Evolutionary conservation across 345 rosid species (phyloP).

Genomic region (Arabis hirsuta): DNA sequence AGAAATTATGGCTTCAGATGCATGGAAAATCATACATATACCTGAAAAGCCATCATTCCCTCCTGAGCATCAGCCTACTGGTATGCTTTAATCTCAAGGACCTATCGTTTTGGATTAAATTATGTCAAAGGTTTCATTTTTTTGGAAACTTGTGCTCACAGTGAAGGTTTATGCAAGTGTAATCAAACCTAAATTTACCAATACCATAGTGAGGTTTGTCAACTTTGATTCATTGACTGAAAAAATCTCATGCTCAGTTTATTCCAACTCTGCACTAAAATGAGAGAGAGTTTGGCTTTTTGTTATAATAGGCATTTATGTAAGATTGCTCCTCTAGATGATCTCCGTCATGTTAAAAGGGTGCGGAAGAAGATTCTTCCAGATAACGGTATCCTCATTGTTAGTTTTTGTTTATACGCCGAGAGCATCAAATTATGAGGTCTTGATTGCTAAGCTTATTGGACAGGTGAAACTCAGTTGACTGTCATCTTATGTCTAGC

Average conservation of each 20-base stretch:
- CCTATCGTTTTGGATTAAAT: neutral
- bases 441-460: constrained; percentile 35
- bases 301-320: constrained; percentile 55
- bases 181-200: constrained; percentile 69
- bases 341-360: constrained; percentile 79
- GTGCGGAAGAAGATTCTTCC: constrained; percentile 53
- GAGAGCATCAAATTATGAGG: constrained; percentile 4
- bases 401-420: constrained; percentile 17
- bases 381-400: constrained; percentile 41
- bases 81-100: constrained; percentile 39
- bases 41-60: constrained; percentile 59
- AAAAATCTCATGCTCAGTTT: constrained; percentile 11
- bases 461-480: constrained; percentile 65
- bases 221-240: neutral
- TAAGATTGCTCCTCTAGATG: constrained; percentile 67
- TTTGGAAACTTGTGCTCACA: no score
- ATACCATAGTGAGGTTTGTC: constrained; percentile 65
- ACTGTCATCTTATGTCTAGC: constrained; percentile 70
- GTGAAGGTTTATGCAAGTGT: constrained; percentile 70
- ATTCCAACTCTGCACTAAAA: neutral
- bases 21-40: constrained; percentile 54
- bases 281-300: constrained; percentile 32
- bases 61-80: constrained; percentile 66
- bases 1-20: constrained; percentile 31
- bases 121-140: no score